phyloP scores from a whole-genome alignment of 169 alveolate genomes.

The Cardiosporidium cionae region DNA sequence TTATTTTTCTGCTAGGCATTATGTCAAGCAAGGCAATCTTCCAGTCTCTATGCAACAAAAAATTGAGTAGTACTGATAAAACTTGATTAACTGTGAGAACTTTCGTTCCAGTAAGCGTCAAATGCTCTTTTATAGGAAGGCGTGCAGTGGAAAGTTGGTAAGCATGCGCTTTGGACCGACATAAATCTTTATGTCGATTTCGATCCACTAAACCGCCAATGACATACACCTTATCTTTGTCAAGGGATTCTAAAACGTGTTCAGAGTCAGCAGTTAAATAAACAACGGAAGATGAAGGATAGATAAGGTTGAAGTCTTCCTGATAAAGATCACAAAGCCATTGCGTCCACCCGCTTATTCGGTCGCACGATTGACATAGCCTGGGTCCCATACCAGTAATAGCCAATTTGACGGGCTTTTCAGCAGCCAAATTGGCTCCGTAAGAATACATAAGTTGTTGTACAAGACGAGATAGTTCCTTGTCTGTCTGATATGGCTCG shows the following conservation, averaged over 20 bases:
- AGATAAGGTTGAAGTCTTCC: not conserved
- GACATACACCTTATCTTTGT: constrained; percentile 30
- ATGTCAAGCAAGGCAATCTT: not conserved
- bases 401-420: not conserved
- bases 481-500: constrained; percentile 14
- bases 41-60: not conserved
- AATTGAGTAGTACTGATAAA: not conserved
- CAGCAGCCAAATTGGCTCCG: constrained; percentile 15
- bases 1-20: not conserved
- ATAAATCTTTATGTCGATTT: constrained; percentile 44
- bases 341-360: not conserved
- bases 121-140: constrained; percentile 41
- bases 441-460: constrained; percentile 41
- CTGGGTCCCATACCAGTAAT: not conserved
- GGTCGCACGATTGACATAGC: not conserved
- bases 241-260: not conserved
- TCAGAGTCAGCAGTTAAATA: constrained; percentile 20
- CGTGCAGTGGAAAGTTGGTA: constrained; percentile 34
- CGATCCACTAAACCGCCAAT: constrained; percentile 59
- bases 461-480: constrained; percentile 5
- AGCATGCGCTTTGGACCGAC: constrained; percentile 23
- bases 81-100: constrained; percentile 42
- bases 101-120: constrained; percentile 37
- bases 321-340: not conserved
- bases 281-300: not conserved